Evolutionary conservation across 345 rosid genomes (phyloP), one percentile per base, ranked within the genome.

Genomic region (Populus pruinosa): DNA sequence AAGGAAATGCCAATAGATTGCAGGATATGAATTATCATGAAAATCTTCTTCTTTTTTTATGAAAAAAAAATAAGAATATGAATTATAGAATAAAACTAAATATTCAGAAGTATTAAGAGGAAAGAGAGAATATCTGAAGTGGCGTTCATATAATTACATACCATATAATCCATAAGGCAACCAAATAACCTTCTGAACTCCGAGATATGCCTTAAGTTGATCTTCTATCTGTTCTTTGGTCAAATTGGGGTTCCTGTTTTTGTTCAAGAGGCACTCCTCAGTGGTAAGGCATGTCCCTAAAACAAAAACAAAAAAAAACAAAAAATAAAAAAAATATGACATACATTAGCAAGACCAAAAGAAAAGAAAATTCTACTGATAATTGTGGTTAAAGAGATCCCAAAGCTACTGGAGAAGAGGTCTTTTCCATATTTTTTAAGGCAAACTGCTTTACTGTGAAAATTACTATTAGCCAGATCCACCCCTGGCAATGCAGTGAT

Each of bases 231-330:
- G 93, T 69, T 85, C 87, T 86, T 88, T 92, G 20, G 79, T 85
- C 92, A 96, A 66, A 77, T 88, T 80, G 9, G 97, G 97, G 69
- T 93, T 96, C 75, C 98, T 82, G 78, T 96, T 93, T 87, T 90
- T 87, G 81, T 90, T 91, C 84, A 96, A 81, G 47, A 96, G 96
- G 87, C 99, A 96, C 74, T 96, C 98, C 87, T 92, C 98, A 0
- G 99, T 96, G 63, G 90, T 93, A 73, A 96, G 89, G 83, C 96
- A 93, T 61, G 99, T 93, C 72, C 97, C 98, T 93, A 86, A 62
- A 73, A 77, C 53, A 43, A 74, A 79, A 73, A 77, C 38, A 43
- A 74, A 79, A 33, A 12, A 27, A 75, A 73, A 77, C 38, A 43
- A 74, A 79, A 33, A 12, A 27, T n/a, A n/a, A n/a, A 75, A 35